Base-by-base conservation (phyloP, 148 eudicot species). In the Euryodendron excelsum region DNA sequence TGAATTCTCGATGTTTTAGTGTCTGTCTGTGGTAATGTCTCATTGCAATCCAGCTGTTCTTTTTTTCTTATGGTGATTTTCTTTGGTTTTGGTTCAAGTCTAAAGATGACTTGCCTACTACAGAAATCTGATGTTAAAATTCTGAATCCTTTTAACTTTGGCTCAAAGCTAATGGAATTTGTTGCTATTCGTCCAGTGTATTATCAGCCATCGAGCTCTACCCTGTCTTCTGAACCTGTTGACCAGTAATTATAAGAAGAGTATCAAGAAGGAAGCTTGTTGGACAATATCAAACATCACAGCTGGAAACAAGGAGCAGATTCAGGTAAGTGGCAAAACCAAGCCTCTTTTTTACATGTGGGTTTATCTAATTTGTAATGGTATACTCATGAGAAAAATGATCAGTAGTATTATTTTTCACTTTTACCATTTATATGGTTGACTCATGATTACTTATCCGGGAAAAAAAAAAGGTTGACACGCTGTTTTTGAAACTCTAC, bases 231-330 rank as follows among this genome's bases (percentile, higher is more conserved):
- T 81, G 58, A 80, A 68, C 74, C 71, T 88, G 65, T 70, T 88
- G 81, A 72, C 87, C 4, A 39, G 80, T 75, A 82, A 78, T 76
- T 72, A 77, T 55, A 84, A 88, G 85, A 88, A 85, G 75, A 88
- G 87, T 55, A 88, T 88, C 18, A 88, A 85, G 83, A 88, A 88
- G 85, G 90, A 88, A 85, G 88, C 90, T 75, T 88, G 90, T 81
- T 85, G 90, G 90, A 88, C 88, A 44, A 80, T 88, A 76, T 88
- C 90, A 75, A 88, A 85, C 75, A 88, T 88, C 64, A 88, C 90
- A 14, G 91, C 91, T 33, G 88, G 91, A 39, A 88, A 84, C 79
- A 86, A 78, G 67, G 87, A 82, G 25, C 91, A 88, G 30, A 88
- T 88, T 77, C 87, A 88, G 85, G 91, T 88, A 77, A 28, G 13